These are phyloP conservation scores for Suillus lakei DNA, from an alignment of 768 basidiomycete genomes.

Conservation along the genomic window DNA sequence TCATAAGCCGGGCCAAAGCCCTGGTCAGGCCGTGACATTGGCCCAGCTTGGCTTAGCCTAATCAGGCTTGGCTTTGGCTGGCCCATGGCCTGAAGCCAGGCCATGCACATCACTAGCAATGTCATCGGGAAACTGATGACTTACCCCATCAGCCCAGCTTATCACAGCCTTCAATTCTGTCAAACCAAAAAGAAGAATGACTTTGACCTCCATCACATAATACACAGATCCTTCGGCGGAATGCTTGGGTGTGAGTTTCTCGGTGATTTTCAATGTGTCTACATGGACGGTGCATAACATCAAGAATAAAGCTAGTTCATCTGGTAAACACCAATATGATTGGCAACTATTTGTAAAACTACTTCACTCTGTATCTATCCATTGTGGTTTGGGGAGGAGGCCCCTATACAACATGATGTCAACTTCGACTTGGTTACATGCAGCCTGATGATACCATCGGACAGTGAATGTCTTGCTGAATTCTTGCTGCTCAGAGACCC, in stretches of 20 bases:
- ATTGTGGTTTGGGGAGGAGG: conserved; percentile 26
- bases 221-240: conserved; percentile 29
- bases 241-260: conserved; percentile 23
- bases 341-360: neutral
- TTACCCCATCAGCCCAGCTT: conserved; percentile 53
- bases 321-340: neutral
- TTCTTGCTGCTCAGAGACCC: conserved; percentile 49
- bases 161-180: conserved; percentile 59
- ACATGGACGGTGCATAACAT: conserved; percentile 40
- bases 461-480: conserved; percentile 44
- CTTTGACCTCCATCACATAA: conserved; percentile 32
- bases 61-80: too few relatives aligned
- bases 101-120: too few relatives aligned
- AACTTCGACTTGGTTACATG: conserved; percentile 25
- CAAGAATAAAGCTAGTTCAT: conserved; percentile 34
- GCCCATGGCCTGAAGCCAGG: too few relatives aligned
- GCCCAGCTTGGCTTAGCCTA: too few relatives aligned
- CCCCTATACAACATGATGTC: conserved; percentile 39
- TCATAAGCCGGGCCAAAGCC: too few relatives aligned
- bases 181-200: conserved; percentile 55
- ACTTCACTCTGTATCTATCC: conserved; percentile 42
- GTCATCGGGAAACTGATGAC: conserved; percentile 18
- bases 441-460: conserved; percentile 27
- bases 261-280: conserved; percentile 36
- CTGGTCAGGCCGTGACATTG: too few relatives aligned